These are phyloP conservation scores for Diaporthe sp. DNA, from an alignment of 2,329 filamentous ascomycete genomes.

Conservation along the genomic window DNA sequence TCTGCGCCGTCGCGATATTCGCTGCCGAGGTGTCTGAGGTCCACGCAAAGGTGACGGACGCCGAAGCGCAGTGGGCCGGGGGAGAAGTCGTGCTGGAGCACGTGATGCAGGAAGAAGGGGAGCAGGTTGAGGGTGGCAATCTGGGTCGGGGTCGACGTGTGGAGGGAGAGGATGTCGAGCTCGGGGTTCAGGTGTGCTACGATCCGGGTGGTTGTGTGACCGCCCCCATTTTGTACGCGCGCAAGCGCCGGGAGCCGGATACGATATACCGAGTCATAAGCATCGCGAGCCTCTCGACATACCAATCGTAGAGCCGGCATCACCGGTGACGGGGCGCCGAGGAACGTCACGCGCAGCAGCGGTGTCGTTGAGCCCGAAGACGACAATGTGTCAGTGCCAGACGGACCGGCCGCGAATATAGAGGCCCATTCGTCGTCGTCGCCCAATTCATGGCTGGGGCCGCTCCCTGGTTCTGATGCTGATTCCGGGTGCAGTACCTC, in stretches of 20 bases:
- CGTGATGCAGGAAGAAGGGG: slow-evolving; percentile 22
- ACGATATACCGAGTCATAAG: slow-evolving; percentile 7
- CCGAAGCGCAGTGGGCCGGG: slow-evolving; percentile 8
- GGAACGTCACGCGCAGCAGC: neutral
- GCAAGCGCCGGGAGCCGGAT: slow-evolving; percentile 7
- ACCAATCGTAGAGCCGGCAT: slow-evolving; percentile 5
- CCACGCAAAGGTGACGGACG: slow-evolving; percentile 23
- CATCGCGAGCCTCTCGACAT: slow-evolving; percentile 16
- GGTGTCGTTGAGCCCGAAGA: neutral
- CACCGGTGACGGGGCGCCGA: neutral
- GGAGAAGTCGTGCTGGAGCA: slow-evolving; percentile 22
- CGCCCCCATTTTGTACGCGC: too few relatives aligned
- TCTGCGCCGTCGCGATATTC: neutral
- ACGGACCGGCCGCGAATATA: neutral
- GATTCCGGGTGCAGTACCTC: too few relatives aligned
- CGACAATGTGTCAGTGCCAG: neutral
- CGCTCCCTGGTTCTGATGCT: too few relatives aligned
- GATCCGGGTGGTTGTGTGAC: neutral
- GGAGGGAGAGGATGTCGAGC: slow-evolving; percentile 21
- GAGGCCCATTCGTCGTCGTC: slow-evolving; percentile 4
- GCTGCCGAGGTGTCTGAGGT: slow-evolving; percentile 10
- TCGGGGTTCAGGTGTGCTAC: slow-evolving; percentile 16
- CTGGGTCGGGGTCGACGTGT: neutral
- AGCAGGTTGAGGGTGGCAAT: slow-evolving; percentile 9
- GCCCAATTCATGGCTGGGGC: too few relatives aligned